phyloP scores from a whole-genome alignment of 23 red algal species.

The Gracilaria domingensis region DNA sequence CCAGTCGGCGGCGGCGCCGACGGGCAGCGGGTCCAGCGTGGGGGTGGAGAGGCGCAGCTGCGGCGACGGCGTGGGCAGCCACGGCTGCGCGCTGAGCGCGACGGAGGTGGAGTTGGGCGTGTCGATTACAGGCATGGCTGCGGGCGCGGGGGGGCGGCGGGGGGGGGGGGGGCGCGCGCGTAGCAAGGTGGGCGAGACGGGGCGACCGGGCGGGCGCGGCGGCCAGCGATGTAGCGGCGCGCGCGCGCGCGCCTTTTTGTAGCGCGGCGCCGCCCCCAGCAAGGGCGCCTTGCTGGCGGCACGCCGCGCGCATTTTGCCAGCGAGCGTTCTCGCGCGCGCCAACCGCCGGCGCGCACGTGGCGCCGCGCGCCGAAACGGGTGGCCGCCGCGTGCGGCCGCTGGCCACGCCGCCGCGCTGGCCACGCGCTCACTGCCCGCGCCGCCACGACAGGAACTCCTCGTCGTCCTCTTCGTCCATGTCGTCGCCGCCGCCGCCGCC shows the following conservation, averaged over 20 bases:
- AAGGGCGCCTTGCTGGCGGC: constrained; percentile 17
- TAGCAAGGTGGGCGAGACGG: too few species aligned
- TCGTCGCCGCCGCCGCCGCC: not conserved
- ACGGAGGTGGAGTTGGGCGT: constrained; percentile 6
- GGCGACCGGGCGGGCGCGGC: not conserved
- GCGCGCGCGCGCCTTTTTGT: constrained; percentile 18
- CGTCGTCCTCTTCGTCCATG: constrained; percentile 21
- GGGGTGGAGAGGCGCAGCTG: constrained; percentile 13
- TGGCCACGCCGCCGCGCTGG: not conserved
- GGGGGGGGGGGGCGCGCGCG: too few species aligned
- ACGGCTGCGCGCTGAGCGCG: constrained; percentile 31
- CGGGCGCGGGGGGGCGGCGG: not conserved
- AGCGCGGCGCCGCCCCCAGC: constrained; percentile 13
- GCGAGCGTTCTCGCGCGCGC: not conserved
- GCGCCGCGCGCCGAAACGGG: not conserved
- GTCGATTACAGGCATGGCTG: constrained; percentile 18
- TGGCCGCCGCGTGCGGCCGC: not conserved
- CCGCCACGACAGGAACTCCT: constrained; percentile 33
- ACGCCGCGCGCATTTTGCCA: constrained; percentile 2
- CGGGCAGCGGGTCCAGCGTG: constrained; percentile 39
- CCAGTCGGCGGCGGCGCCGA: constrained; percentile 23
- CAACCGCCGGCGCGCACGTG: not conserved
- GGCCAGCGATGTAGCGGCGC: constrained; percentile 20
- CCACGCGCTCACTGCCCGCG: constrained; percentile 3
- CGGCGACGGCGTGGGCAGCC: constrained; percentile 25